A percentile compares a stretch with the other conserved stretches of the same genome.
Evolutionary conservation across 371 early-diverging fungal species (phyloP).

Genomic region (Basidiobolus meristosporus): DNA sequence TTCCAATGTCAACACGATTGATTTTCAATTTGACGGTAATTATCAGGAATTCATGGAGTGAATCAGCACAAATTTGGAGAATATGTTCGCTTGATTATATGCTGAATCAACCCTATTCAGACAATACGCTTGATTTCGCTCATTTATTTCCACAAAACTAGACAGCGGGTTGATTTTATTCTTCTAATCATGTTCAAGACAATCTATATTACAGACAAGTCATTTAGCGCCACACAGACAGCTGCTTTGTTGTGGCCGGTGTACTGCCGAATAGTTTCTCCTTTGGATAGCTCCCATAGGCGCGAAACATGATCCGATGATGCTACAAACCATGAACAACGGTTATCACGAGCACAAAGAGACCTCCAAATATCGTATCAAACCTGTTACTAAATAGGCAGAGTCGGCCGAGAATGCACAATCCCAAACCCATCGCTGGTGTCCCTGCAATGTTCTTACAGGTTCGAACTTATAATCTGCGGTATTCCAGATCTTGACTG

Average conservation of each 20-base stretch:
- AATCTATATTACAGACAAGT: constrained; percentile 27
- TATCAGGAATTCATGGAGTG: too few relatives aligned
- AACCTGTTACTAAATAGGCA: constrained; percentile 72
- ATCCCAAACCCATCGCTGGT: constrained; percentile 89
- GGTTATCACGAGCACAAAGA: neutral
- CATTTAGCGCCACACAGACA: constrained; percentile 80
- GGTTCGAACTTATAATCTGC: constrained; percentile 35
- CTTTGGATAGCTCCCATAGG: constrained; percentile 66
- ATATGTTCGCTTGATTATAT: too few relatives aligned
- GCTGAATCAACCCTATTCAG: too few relatives aligned
- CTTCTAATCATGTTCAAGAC: constrained; percentile 7
- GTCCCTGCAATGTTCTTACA: constrained; percentile 58
- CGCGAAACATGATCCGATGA: constrained; percentile 78
- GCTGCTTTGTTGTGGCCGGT: constrained; percentile 83
- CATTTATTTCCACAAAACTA: too few relatives aligned
- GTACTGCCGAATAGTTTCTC: constrained; percentile 76
- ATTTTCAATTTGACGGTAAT: too few relatives aligned
- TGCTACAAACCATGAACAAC: constrained; percentile 14
- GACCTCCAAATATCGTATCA: neutral
- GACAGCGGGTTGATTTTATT: too few relatives aligned
- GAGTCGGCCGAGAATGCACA: constrained; percentile 85
- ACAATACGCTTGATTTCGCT: too few relatives aligned
- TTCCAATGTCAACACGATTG: too few relatives aligned
- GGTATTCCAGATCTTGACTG: constrained; percentile 52
- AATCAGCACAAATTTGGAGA: too few relatives aligned